Percentiles rank a stretch among this genome's conserved stretches.
phyloP scores from a whole-genome alignment of 2,329 filamentous ascomycete species.

The Xylaria polymorpha region DNA sequence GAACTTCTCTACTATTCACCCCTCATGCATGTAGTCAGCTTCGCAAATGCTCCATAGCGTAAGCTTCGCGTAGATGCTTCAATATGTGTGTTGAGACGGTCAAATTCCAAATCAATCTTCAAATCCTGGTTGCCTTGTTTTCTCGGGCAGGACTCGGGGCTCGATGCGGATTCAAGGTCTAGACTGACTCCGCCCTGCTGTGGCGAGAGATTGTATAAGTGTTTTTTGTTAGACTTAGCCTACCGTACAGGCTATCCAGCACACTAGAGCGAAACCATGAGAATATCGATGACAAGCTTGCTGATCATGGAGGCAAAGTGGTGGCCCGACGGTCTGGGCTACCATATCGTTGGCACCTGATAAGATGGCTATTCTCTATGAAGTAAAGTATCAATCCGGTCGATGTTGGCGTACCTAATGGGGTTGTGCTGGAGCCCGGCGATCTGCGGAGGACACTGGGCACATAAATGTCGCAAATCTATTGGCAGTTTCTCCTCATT shows the following conservation, averaged over 20 bases:
- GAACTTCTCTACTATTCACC: not conserved
- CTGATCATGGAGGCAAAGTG: not conserved
- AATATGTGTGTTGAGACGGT: not conserved
- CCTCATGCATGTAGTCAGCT: not conserved
- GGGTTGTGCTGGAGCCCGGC: conserved; percentile 1
- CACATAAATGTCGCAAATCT: not conserved
- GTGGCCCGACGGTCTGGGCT: not conserved
- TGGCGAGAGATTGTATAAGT: not conserved
- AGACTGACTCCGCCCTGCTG: not conserved
- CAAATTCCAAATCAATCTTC: not conserved
- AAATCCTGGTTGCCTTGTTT: not conserved
- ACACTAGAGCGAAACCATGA: not conserved
- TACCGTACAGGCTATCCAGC: not conserved
- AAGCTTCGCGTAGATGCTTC: not conserved
- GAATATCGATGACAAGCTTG: not conserved
- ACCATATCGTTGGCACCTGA: not conserved
- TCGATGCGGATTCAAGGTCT: not conserved
- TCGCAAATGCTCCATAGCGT: not conserved
- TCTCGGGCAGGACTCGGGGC: not conserved
- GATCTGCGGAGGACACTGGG: not conserved
- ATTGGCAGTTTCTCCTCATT: conserved; percentile 25
- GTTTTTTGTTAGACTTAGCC: not conserved
- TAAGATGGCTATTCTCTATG: not conserved
- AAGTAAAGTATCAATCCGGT: conserved; percentile 2
- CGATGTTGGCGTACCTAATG: not conserved